phyloP scores from a whole-genome alignment of 2,329 filamentous ascomycete genomes.

The Fusarium liriodendri region DNA sequence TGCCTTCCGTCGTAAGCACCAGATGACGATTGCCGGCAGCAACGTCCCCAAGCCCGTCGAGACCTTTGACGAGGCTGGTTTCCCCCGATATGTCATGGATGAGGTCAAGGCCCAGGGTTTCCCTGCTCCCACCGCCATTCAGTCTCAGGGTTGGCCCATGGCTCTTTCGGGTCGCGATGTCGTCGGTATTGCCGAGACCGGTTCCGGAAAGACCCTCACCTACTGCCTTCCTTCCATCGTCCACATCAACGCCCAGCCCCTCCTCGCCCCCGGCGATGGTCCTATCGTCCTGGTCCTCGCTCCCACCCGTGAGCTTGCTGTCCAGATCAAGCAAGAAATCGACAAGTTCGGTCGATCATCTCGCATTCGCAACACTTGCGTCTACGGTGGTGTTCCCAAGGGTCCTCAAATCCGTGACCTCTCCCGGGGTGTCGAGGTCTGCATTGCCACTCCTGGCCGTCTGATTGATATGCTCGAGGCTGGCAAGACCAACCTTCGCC shows the following conservation, averaged over 20 bases:
- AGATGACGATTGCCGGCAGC: slow-evolving; percentile 83
- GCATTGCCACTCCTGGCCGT: slow-evolving; percentile 97
- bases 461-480: slow-evolving; percentile 99
- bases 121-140: slow-evolving; percentile 91
- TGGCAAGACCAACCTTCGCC: slow-evolving; percentile 96
- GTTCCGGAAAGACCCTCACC: slow-evolving; percentile 98
- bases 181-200: slow-evolving; percentile 98
- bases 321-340: slow-evolving; percentile 98
- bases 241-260: slow-evolving; percentile 98
- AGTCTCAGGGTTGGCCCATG: slow-evolving; percentile 99
- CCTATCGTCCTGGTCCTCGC: slow-evolving; percentile 97
- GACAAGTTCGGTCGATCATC: slow-evolving; percentile 99
- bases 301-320: slow-evolving; percentile 95
- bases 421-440: slow-evolving; percentile 94
- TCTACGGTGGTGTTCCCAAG: slow-evolving; percentile 99
- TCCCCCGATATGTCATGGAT: slow-evolving; percentile 96
- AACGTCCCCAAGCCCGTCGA: slow-evolving; percentile 94
- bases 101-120: slow-evolving; percentile 99
- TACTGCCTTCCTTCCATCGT: slow-evolving; percentile 99
- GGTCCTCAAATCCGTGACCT: slow-evolving; percentile 97
- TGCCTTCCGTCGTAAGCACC: slow-evolving; percentile 85
- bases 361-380: slow-evolving; percentile 97
- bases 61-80: slow-evolving; percentile 97
- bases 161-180: slow-evolving; percentile 97
- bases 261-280: slow-evolving; percentile 93